Base-by-base conservation (phyloP, 2,329 filamentous ascomycete species). In the Arthrobotrys conoides region DNA sequence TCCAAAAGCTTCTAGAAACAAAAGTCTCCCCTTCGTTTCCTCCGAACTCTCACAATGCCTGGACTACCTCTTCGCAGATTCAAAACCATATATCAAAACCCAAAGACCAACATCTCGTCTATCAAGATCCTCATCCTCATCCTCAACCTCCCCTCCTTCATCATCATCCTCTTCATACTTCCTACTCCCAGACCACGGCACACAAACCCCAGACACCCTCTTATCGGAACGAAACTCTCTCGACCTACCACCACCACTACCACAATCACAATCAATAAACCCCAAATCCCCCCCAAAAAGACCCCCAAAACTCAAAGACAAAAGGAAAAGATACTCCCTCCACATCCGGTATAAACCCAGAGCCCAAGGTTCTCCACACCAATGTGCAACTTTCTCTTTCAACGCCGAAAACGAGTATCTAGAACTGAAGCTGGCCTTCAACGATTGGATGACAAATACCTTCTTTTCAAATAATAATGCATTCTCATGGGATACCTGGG, bases 401-500 rank as follows among this genome's bases (percentile, higher is more conserved):
- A 44, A 67, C 16, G 18, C 51, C 14, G 48, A 53, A 9, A 41
- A 67, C 24, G 57, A 61, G 22, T 61, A 61, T 10, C 5, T 27
- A 1, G 64, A 55, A 44, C 48, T 67, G n/a, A 55, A 53, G 16
- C 27, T 12, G 30, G 20, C 16, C 20, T 67, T 67, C 30, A 48
- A 41, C 3, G 9, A 12, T 10, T 67, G 64, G 64, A 55, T 55
- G 46, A 67, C 20, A n/a, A 10, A 18, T 27, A 38, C 24, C 8
- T 51, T 51, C 18, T 67, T 55, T 27, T 9, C 20, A 4, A 48
- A 55, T 18, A 20, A 33, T 9, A 12, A 20, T 3, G 12, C 12
- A 18, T 67, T 67, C 18, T 51, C 46, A 22, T 67, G 64, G 64
- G 30, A 67, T 24, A n/a, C 27, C 1, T 67, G 64, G 48, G 64